Conservation (phyloP, 257 asterid genomes). For the Verbena officinalis region DNA sequence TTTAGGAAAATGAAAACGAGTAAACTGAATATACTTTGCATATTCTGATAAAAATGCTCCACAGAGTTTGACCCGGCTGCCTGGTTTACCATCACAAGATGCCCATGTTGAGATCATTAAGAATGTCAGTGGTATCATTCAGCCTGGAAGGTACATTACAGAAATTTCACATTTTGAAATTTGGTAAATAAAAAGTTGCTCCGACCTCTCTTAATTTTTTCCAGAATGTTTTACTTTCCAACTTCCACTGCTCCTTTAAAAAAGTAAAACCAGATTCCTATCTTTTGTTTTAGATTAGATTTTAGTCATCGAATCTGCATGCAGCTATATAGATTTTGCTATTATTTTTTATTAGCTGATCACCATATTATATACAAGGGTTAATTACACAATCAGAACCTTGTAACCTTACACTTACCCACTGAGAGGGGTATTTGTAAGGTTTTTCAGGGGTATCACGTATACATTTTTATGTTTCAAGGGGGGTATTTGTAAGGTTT, state of each 20-base stretch:
- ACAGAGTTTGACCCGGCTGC: constrained; percentile 47
- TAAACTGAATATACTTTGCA: background rate
- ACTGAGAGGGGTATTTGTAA: too few species aligned
- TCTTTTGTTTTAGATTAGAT: too few species aligned
- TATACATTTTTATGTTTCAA: too few species aligned
- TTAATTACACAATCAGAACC: too few species aligned
- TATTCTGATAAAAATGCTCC: constrained; percentile 8
- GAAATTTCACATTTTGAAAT: background rate
- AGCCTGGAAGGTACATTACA: constrained; percentile 55
- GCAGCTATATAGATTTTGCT: too few species aligned
- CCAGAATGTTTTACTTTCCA: background rate
- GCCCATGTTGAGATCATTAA: constrained; percentile 48
- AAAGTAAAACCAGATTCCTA: background rate
- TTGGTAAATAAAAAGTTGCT: background rate
- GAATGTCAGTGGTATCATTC: constrained; percentile 50
- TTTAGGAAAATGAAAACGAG: background rate
- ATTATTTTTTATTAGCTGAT: too few species aligned
- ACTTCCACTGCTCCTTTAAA: background rate
- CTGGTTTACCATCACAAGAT: constrained; percentile 43
- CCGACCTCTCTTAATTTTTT: background rate
- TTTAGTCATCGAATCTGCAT: too few species aligned
- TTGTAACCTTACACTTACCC: too few species aligned
- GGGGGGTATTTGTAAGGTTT: too few species aligned
- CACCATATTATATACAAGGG: too few species aligned
- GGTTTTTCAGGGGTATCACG: too few species aligned